Conservation (phyloP, 1,139 yeast species). For the Pichia cactophila region DNA sequence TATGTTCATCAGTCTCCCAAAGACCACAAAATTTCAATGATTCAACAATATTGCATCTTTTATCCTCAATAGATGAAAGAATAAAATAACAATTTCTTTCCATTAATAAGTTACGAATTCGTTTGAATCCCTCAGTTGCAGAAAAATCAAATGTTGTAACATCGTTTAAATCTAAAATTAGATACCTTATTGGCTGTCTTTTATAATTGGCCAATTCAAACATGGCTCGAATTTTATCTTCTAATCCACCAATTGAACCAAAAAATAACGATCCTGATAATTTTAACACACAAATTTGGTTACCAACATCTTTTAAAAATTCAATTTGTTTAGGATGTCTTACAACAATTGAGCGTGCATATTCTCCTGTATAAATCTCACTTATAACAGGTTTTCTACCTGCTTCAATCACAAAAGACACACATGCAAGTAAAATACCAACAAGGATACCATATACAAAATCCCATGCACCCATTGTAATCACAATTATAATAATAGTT, state of each 20-base stretch:
- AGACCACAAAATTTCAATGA: slow-evolving; percentile 69
- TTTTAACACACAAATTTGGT: slow-evolving; percentile 82
- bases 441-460: slow-evolving; percentile 88
- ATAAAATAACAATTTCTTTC: slow-evolving; percentile 66
- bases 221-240: slow-evolving; percentile 58
- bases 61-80: slow-evolving; percentile 65
- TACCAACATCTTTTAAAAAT: slow-evolving; percentile 77
- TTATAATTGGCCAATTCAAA: slow-evolving; percentile 49
- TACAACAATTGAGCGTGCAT: slow-evolving; percentile 86
- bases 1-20: slow-evolving; percentile 41
- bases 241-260: slow-evolving; percentile 92
- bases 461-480: slow-evolving; percentile 93
- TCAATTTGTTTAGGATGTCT: slow-evolving; percentile 88
- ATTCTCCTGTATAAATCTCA: slow-evolving; percentile 79
- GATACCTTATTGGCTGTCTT: slow-evolving; percentile 58
- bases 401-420: slow-evolving; percentile 86
- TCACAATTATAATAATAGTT: slow-evolving; percentile 76
- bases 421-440: slow-evolving; percentile 85
- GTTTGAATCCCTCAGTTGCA: slow-evolving; percentile 91
- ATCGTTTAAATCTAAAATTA: slow-evolving; percentile 77
- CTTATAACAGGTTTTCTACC: slow-evolving; percentile 76
- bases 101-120: slow-evolving; percentile 71
- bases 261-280: slow-evolving; percentile 84
- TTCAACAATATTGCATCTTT: slow-evolving; percentile 45
- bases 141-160: slow-evolving; percentile 80